Conservation (phyloP, 2,329 filamentous ascomycete species). For the Penicillium expansum region DNA sequence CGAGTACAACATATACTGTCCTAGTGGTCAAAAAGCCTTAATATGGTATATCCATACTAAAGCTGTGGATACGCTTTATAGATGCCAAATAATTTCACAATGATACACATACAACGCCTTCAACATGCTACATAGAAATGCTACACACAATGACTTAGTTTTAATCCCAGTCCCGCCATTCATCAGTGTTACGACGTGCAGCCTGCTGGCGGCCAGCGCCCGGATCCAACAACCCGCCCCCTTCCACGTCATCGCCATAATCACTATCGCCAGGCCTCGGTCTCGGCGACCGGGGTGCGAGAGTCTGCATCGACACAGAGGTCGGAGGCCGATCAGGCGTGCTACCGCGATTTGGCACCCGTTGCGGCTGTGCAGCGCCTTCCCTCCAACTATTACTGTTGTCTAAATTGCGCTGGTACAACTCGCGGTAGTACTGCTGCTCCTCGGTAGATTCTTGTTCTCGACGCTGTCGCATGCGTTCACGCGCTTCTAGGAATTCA, state of each 20-base stretch:
- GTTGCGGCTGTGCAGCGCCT: constrained; percentile 17
- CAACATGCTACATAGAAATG: constrained; percentile 1
- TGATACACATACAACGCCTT: constrained; percentile 3
- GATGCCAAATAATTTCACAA: neutral
- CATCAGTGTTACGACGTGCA: constrained; percentile 27
- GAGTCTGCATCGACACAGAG: constrained; percentile 45
- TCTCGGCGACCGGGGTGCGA: constrained; percentile 40
- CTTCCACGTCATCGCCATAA: constrained; percentile 32
- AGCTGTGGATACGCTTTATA: neutral
- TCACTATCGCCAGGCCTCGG: constrained; percentile 36
- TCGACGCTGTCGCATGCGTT: constrained; percentile 29
- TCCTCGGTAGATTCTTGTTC: constrained; percentile 32
- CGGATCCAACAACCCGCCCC: constrained; percentile 19
- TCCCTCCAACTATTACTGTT: constrained; percentile 31
- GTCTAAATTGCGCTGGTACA: constrained; percentile 36
- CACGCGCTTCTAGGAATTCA: constrained; percentile 67
- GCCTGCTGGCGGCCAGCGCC: constrained; percentile 14
- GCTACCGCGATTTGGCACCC: constrained; percentile 19
- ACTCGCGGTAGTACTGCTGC: constrained; percentile 34
- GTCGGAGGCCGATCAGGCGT: constrained; percentile 37
- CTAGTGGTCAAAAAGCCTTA: neutral
- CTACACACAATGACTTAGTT: constrained; percentile 25
- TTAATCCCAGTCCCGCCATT: constrained; percentile 43
- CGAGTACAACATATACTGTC: too few species aligned
- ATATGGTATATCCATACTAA: neutral